Conservation (phyloP, 2,329 filamentous ascomycete genomes). For the Coniochaeta sp. region DNA sequence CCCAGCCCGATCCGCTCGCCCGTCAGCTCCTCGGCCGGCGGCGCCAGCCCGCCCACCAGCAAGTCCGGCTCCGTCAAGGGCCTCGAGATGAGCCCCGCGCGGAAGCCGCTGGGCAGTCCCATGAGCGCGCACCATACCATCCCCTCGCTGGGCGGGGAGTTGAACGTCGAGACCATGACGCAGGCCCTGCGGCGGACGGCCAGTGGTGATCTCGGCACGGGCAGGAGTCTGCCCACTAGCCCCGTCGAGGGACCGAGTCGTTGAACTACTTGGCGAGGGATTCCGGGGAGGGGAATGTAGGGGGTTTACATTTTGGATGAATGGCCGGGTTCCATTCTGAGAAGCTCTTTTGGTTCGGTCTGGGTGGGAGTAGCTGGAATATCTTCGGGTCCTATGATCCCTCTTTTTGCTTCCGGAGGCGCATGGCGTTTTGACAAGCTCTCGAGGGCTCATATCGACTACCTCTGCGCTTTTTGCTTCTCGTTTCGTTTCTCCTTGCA, state of each 20-base stretch:
- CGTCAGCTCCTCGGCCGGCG: slow-evolving; percentile 53
- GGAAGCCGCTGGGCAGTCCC: slow-evolving; percentile 58
- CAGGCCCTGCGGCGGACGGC: slow-evolving; percentile 81
- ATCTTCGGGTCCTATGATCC: not conserved
- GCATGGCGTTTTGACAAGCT: not conserved
- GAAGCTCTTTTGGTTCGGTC: not conserved
- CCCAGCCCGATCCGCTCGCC: slow-evolving; percentile 77
- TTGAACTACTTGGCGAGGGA: not conserved
- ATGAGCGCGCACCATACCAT: slow-evolving; percentile 14
- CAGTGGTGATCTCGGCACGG: slow-evolving; percentile 65
- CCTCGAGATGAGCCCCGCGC: slow-evolving; percentile 55
- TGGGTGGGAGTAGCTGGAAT: not conserved
- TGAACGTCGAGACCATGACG: slow-evolving; percentile 90
- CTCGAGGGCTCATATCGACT: not conserved
- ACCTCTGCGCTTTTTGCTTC: not conserved
- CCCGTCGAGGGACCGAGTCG: slow-evolving; percentile 39
- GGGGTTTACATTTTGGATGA: no score
- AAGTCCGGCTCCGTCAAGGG: slow-evolving; percentile 68
- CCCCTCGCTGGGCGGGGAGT: slow-evolving; percentile 49
- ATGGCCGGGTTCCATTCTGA: not conserved
- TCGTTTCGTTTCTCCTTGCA: not conserved
- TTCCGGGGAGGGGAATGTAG: not conserved
- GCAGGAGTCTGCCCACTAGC: slow-evolving; percentile 50
- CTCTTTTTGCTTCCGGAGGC: not conserved
- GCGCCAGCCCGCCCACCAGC: slow-evolving; percentile 64